Evolutionary conservation across 2,329 filamentous ascomycete species (phyloP), one percentile per base, ranked within the genome.

Genomic region (Nannizzia gypsea): DNA sequence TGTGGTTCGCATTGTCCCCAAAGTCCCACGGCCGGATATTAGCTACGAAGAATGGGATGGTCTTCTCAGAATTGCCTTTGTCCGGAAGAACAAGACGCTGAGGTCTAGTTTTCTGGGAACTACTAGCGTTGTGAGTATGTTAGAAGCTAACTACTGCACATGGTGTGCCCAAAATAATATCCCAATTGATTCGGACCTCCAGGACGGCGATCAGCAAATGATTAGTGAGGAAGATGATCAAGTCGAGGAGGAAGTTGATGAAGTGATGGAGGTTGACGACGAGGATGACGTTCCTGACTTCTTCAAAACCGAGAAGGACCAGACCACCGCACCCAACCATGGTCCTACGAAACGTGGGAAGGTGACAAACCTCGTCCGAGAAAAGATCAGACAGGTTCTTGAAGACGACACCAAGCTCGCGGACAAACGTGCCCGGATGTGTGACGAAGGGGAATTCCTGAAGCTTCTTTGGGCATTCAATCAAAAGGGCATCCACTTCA

Each of bases 1-100:
- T 61, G 91, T 96, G 5, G 90, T 96, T 55, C 83, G 91, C 62
- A 87, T 96, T 65, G 89, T 92, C 70, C 90, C 90, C 22, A 95
- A 96, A 77, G 81, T 83, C 40, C 90, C 90, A 9, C 78, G 90
- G 40, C 92, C 92, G 58, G 86, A 90, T 66, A 91, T 97, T 64
- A 89, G 85, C 70, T 97, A 92, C 74, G 90, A 95, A 58, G 93
- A 97, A 73, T 96, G 91, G 86, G 92, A 97, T 70, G 91, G 92
- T 8, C 79, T 97, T 70, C 74, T 97, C 63, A 80, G 89, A 57
- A 84, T 95, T 44, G 84, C 85, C 63, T 96, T 96, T 66, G 85
- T 88, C 58, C 80, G 93, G 66, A 93, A 95, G 77, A 97, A 97
- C 75, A 90, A 91, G 73, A 96, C 90, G 0, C 77, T 97, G 59